These are phyloP conservation scores for Erodium trifolium DNA, from an alignment of 441 rosid genomes.

Conservation along the genomic window DNA sequence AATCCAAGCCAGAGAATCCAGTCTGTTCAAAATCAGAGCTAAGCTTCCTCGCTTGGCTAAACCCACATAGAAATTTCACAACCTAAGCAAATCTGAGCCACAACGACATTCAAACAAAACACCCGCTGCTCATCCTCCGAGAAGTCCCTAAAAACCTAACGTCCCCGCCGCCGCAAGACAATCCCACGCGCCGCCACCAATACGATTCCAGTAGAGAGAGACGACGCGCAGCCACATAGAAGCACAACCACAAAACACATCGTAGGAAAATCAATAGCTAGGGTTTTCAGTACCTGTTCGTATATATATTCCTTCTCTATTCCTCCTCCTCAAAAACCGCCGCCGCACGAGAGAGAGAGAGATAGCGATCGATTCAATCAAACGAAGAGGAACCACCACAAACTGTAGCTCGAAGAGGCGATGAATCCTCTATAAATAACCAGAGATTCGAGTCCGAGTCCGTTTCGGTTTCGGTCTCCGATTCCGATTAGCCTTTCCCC, in stretches of 20 bases:
- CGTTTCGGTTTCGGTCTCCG: neutral
- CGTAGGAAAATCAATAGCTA: conserved; percentile 30
- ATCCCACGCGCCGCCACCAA: conserved; percentile 14
- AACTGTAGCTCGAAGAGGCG: neutral
- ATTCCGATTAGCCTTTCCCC: neutral
- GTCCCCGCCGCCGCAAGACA: neutral
- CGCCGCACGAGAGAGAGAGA: conserved; percentile 14
- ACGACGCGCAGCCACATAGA: neutral
- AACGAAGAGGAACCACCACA: neutral
- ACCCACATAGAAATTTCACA: neutral
- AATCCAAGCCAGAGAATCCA: neutral
- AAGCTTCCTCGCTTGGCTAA: neutral
- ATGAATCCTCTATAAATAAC: neutral
- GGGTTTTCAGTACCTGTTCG: conserved; percentile 33
- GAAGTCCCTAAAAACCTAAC: neutral
- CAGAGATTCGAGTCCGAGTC: neutral
- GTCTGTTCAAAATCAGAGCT: neutral
- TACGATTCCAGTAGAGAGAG: neutral
- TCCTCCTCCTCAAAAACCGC: neutral
- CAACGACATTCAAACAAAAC: no score
- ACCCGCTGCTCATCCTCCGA: neutral
- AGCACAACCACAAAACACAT: conserved; percentile 25
- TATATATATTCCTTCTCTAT: conserved; percentile 12
- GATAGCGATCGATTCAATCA: conserved; percentile 16
- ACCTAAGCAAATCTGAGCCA: conserved; percentile 2